Percentiles rank a stretch among this genome's conserved stretches.
phyloP scores from a whole-genome alignment of 805 yeast genomes.

The Metschnikowia kofuensis region DNA sequence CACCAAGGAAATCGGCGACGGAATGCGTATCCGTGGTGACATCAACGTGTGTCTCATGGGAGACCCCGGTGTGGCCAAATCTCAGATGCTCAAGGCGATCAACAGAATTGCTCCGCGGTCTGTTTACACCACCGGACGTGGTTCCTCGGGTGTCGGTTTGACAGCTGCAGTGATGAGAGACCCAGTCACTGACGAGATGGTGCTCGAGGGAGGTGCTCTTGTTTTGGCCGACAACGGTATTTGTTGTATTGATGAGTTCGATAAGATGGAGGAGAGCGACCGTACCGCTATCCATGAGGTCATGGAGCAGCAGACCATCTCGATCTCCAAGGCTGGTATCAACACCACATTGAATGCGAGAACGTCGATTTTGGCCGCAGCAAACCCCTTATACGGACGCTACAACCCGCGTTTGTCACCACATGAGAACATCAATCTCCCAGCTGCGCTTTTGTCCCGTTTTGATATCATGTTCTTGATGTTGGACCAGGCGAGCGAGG shows the following conservation, averaged over 20 bases:
- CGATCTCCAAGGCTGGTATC: constrained; percentile 96
- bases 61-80: constrained; percentile 99
- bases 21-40: constrained; percentile 96
- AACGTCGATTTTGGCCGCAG: constrained; percentile 94
- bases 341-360: constrained; percentile 95
- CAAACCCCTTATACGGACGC: constrained; percentile 95
- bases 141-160: constrained; percentile 97
- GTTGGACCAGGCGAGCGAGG: constrained; percentile 78
- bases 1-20: constrained; percentile 91
- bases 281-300: constrained; percentile 98
- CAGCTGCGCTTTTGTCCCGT: constrained; percentile 93
- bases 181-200: constrained; percentile 98
- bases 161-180: constrained; percentile 99
- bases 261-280: constrained; percentile 96
- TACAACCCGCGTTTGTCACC: constrained; percentile 90
- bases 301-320: constrained; percentile 98
- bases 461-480: constrained; percentile 87
- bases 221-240: constrained; percentile 97
- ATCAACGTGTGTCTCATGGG: constrained; percentile 96
- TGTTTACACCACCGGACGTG: constrained; percentile 96
- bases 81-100: constrained; percentile 88
- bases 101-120: constrained; percentile 94
- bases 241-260: constrained; percentile 98
- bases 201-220: constrained; percentile 96
- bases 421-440: constrained; percentile 90